phyloP scores from a whole-genome alignment of 2,329 filamentous ascomycete genomes.

The Xylaria sp. region DNA sequence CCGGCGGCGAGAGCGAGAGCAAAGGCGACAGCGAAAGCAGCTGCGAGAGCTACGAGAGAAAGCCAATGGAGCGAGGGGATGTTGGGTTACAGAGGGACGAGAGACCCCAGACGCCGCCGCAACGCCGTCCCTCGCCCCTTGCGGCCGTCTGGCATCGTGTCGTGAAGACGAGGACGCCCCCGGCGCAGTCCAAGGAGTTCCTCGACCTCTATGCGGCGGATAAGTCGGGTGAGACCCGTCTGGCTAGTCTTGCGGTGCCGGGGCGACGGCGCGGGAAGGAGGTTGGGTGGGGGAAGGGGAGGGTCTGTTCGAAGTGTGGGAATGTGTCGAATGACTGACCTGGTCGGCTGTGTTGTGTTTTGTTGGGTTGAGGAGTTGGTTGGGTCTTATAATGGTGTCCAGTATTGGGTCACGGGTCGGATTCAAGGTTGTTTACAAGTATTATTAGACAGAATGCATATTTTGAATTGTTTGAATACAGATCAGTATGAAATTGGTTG shows the following conservation, averaged over 20 bases:
- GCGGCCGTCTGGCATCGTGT: slow-evolving; percentile 10
- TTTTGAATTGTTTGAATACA: background rate
- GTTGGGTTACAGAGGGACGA: background rate
- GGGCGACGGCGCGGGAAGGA: slow-evolving; percentile 18
- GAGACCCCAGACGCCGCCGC: background rate
- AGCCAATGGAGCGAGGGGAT: slow-evolving; percentile 32
- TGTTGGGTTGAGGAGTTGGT: background rate
- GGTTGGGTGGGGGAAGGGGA: slow-evolving; percentile 6
- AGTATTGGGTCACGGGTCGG: background rate
- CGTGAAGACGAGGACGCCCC: slow-evolving; percentile 36
- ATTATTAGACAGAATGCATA: slow-evolving; percentile 12
- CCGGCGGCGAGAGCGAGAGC: slow-evolving; percentile 20
- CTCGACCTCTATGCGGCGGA: slow-evolving; percentile 38
- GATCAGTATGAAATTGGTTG: background rate
- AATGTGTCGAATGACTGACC: background rate
- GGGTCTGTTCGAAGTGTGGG: slow-evolving; percentile 20
- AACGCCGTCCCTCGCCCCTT: slow-evolving; percentile 16
- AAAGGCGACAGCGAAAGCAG: background rate
- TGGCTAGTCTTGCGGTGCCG: slow-evolving; percentile 31
- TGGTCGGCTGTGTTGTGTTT: background rate
- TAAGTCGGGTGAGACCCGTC: background rate
- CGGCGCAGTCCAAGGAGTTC: slow-evolving; percentile 44
- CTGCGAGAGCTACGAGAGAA: slow-evolving; percentile 8
- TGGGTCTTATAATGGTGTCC: too few species aligned
- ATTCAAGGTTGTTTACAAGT: background rate